These are phyloP conservation scores for Wallacemonas sp. DNA, from an alignment of 208 protist species.

Conservation along the genomic window DNA sequence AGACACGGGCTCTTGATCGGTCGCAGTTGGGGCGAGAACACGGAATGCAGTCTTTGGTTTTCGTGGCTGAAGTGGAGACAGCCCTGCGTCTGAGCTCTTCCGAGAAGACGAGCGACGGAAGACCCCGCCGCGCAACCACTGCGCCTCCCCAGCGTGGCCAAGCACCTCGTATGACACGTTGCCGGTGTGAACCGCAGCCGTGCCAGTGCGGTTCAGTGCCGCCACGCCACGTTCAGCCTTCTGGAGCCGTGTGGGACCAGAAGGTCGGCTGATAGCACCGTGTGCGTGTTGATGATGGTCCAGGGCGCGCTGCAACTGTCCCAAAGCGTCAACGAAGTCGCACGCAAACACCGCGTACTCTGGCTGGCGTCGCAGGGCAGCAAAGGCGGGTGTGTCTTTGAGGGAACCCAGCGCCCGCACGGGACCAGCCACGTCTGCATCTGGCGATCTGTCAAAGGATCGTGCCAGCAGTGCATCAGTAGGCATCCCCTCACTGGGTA, in stretches of 20 bases:
- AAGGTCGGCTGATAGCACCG: too few relatives aligned
- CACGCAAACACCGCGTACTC: constrained; percentile 37
- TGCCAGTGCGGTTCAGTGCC: too few relatives aligned
- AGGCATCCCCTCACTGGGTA: too few relatives aligned
- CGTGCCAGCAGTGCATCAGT: too few relatives aligned
- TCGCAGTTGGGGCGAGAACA: not conserved
- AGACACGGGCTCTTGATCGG: not conserved
- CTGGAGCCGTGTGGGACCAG: too few relatives aligned
- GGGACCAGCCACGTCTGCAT: constrained; percentile 12
- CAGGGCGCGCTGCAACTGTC: constrained; percentile 30
- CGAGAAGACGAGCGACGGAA: not conserved
- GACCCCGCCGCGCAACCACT: too few relatives aligned
- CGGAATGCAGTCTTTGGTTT: not conserved
- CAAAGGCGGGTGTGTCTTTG: constrained; percentile 22
- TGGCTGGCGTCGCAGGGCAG: constrained; percentile 24
- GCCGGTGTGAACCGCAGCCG: too few relatives aligned
- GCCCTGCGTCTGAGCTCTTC: not conserved
- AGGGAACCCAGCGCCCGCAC: constrained; percentile 31
- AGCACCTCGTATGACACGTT: too few relatives aligned
- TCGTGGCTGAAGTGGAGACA: not conserved
- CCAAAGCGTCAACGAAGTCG: constrained; percentile 38
- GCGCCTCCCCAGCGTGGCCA: not conserved
- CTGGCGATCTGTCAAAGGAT: too few relatives aligned
- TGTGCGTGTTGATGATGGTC: constrained; percentile 14
- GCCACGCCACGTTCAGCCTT: too few relatives aligned